These are phyloP conservation scores for Beauveria sp. DNA, from an alignment of 2,329 filamentous ascomycete genomes.

Conservation along the genomic window DNA sequence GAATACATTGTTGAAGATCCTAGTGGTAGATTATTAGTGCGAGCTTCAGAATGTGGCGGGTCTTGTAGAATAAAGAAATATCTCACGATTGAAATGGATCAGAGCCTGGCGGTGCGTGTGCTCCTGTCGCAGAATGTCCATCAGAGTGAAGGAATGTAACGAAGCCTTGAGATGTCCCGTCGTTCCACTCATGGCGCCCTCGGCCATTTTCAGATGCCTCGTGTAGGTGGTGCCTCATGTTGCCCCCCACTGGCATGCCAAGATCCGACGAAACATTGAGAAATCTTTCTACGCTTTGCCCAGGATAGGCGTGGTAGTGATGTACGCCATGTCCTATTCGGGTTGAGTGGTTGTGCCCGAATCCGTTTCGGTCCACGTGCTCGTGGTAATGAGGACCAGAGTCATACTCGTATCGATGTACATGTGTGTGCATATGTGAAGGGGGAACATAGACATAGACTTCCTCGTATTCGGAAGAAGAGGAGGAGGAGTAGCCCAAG, in stretches of 20 bases:
- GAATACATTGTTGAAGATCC: neutral
- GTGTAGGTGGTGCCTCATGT: neutral
- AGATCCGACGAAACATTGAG: constrained; percentile 36
- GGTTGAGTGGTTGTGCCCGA: constrained; percentile 32
- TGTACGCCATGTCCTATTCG: constrained; percentile 18
- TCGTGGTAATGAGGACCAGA: constrained; percentile 55
- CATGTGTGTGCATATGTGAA: constrained; percentile 5
- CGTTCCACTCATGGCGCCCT: constrained; percentile 27
- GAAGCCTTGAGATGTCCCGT: constrained; percentile 36
- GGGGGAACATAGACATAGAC: too few relatives aligned
- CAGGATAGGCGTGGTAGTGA: constrained; percentile 27
- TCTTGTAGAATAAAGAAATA: neutral
- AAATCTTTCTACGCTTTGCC: constrained; percentile 35
- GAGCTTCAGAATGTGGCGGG: neutral
- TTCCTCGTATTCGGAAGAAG: too few relatives aligned
- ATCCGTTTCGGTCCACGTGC: constrained; percentile 35
- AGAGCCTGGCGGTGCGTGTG: constrained; percentile 13
- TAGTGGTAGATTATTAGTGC: neutral
- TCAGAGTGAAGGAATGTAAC: constrained; percentile 40
- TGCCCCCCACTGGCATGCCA: constrained; percentile 12
- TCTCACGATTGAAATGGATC: constrained; percentile 45
- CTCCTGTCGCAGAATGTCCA: constrained; percentile 16
- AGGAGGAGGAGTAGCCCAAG: neutral
- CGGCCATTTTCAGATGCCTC: neutral
- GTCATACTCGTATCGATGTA: constrained; percentile 28